A percentile compares a stretch with the other conserved stretches of the same genome.
These are phyloP conservation scores for Dryas octopetala DNA, from an alignment of 306 rosid species.

Conservation along the genomic window DNA sequence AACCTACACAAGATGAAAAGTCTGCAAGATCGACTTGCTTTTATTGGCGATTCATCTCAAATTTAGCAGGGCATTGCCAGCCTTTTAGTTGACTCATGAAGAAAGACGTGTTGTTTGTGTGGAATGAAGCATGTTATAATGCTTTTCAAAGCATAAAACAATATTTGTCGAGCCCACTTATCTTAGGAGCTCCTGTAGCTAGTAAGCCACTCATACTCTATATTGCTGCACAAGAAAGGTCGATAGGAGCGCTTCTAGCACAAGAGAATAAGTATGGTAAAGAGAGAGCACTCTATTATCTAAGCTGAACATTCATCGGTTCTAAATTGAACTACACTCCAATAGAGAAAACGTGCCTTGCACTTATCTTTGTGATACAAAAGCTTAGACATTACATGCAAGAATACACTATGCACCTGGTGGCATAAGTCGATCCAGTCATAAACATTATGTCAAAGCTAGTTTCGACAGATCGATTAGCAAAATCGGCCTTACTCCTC, in stretches of 20 bases:
- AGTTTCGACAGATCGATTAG: too few relatives aligned
- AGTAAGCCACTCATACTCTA: background rate
- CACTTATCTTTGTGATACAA: background rate
- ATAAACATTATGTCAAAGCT: too few relatives aligned
- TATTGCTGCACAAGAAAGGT: background rate
- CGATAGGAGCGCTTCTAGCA: background rate
- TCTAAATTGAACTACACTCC: background rate
- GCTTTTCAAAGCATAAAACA: background rate
- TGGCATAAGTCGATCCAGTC: too few relatives aligned
- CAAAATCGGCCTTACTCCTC: too few relatives aligned
- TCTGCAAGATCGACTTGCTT: background rate
- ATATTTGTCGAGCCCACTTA: background rate
- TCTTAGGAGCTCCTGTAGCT: background rate
- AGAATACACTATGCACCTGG: too few relatives aligned
- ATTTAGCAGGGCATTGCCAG: too few relatives aligned
- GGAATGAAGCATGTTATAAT: background rate
- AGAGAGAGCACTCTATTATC: background rate
- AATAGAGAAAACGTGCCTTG: background rate
- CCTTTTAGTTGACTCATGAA: background rate
- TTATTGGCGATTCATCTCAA: background rate
- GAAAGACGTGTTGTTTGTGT: background rate
- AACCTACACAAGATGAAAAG: background rate
- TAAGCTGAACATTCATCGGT: background rate
- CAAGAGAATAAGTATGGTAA: background rate
- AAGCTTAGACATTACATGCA: background rate